Percentiles rank a stretch among this genome's conserved stretches.
These are phyloP conservation scores for Cantharellus anzutake DNA, from an alignment of 768 basidiomycete genomes.

Conservation along the genomic window DNA sequence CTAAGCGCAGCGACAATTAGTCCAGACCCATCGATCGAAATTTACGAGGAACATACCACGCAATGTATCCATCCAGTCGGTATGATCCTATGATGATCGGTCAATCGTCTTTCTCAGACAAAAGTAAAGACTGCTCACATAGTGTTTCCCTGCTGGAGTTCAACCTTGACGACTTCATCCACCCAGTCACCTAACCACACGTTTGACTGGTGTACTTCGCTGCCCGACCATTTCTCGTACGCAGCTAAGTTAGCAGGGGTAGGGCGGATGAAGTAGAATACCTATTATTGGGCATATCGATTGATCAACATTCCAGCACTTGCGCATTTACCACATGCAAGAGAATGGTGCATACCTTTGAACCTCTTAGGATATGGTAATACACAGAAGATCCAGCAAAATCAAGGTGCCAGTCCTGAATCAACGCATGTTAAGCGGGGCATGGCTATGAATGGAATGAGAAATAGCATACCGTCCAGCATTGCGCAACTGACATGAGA, in stretches of 20 bases:
- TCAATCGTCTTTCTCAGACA: not conserved
- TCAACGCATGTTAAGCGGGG: not conserved
- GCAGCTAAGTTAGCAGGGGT: slow-evolving; percentile 70
- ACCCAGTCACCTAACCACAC: slow-evolving; percentile 88
- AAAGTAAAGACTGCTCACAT: slow-evolving; percentile 24
- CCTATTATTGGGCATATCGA: slow-evolving; percentile 23
- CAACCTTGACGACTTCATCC: slow-evolving; percentile 78
- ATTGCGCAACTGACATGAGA: slow-evolving; percentile 82
- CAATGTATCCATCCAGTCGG: slow-evolving; percentile 97
- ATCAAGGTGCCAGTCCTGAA: slow-evolving; percentile 93
- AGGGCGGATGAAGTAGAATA: slow-evolving; percentile 91
- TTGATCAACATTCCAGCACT: not conserved
- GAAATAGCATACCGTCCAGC: slow-evolving; percentile 62
- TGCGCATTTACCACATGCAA: not conserved
- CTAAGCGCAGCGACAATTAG: slow-evolving; percentile 20
- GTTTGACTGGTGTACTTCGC: slow-evolving; percentile 57
- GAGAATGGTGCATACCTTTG: slow-evolving; percentile 35
- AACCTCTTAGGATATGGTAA: slow-evolving; percentile 77
- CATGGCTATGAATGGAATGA: not conserved
- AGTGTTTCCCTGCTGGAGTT: slow-evolving; percentile 57
- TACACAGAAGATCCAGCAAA: slow-evolving; percentile 98
- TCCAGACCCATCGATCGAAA: not conserved
- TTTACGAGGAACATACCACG: slow-evolving; percentile 40
- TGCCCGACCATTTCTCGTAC: slow-evolving; percentile 89
- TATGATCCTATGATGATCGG: slow-evolving; percentile 33